Evolutionary conservation across 1,139 yeast species (phyloP), one percentile per base, ranked within the genome.

Genomic region (Magnusiomyces fungicola): DNA sequence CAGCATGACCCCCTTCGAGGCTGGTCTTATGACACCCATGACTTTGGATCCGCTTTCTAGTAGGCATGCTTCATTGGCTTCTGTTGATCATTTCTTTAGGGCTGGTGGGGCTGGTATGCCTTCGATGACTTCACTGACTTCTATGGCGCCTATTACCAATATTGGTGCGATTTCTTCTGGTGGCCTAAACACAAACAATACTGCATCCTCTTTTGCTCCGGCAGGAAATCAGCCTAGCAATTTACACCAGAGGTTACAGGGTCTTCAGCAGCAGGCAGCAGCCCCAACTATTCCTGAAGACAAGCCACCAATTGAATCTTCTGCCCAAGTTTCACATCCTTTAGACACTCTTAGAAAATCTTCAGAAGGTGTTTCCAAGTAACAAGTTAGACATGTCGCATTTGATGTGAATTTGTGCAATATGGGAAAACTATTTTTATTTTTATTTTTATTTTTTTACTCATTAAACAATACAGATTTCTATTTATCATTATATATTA

Each of bases 1-100:
- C 16, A 27, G 36, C 16, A 43, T 45, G 47, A 43, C 51, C 3
- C 52, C 54, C 3, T 30, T 45, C 19, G 52, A 45, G 22, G 32
- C 45, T 3, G 49, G 48, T 12, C 52, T 51, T 7, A 51, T 51
- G 54, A 51, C 54, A 19, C 54, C 54, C 9, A 51, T 51, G 54
- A 46, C 47, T 16, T 43, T 51, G 7, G 54, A 51, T 29, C 23
- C 36, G 22, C 47, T 34, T 19, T 16, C 39, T 12, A 18, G 25
- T 16, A 7, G 33, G 3, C 32, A 32, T 22, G 41, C 40, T 14
- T 24, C 33, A 4, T 32, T 22, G 21, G 46, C 40, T 9, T 25
- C 32, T 10, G 46, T 36, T 22, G 41, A 43, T 29, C 7, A 33
- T 10, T 36, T 18, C 23, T 43, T 43, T 36, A 24, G 34, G 4